Base-by-base conservation (phyloP, 371 early-diverging fungal genomes). In the Mucor racemosus region DNA sequence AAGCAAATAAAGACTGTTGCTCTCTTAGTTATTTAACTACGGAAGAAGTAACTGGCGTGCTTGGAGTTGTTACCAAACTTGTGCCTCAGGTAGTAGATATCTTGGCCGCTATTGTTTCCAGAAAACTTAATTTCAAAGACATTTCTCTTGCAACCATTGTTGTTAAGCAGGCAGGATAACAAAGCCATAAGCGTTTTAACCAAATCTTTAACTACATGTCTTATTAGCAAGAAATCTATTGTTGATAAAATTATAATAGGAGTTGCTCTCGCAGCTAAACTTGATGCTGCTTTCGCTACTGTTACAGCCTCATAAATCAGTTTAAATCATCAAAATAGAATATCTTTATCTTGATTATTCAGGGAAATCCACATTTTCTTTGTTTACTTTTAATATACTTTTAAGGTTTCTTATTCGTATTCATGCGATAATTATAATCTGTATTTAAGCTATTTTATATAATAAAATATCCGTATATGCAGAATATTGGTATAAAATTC, bases 1-100 rank as follows among this genome's bases (percentile, higher is more conserved):
- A 42, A 1, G 66, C 74, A 15, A 57, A 46, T 21, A 55, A 58
- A 35, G 61, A 60, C 39, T 74, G 74, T 35, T 65, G 65, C 34
- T 48, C 56, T 11, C 17, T 53, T 21, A 7, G 9, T 10, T n/a
- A 56, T 17, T 26, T 64, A 33, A 46, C 60, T 50, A 31, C 17
- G 5, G 65, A 61, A 38, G 74, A 74, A 44, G 65, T 71, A 44
- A 42, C 50, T 55, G 71, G 62, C 54, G 50, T 74, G 1, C 39
- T 74, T 50, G 39, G 36, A 17, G 56, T 54, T 11, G 67, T 74
- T 9, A 17, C 21, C 1, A 8, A 31, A 5, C 55, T 74, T 13
- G 65, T 67, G 33, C 62, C 74, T 11, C n/a, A 62, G 0, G 60
- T 74, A 17, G 60, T 58, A 6, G 53, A 40, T 14, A 19, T 71